A percentile compares a stretch with the other conserved stretches of the same genome.
Evolutionary conservation across 768 basidiomycete species (phyloP).

Genomic region (Agaricus subrufescens): DNA sequence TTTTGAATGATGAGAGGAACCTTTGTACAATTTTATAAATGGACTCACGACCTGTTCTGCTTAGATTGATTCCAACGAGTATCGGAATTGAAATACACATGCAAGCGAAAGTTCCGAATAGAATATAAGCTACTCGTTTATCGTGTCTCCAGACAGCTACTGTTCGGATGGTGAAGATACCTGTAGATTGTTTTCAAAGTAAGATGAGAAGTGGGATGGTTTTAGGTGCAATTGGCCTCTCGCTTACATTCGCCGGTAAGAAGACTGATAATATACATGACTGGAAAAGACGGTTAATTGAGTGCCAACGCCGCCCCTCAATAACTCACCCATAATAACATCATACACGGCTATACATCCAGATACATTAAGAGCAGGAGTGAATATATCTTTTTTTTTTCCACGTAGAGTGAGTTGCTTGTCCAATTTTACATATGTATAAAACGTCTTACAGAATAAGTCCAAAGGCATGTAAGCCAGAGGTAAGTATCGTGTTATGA

Average conservation of each 20-base stretch:
- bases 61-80: background rate
- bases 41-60: background rate
- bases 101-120: background rate
- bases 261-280: background rate
- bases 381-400: background rate
- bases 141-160: constrained; percentile 1
- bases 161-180: constrained; percentile 1
- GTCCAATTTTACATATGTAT: background rate
- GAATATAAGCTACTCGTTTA: background rate
- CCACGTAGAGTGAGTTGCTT: background rate
- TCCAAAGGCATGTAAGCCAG: background rate
- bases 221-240: background rate
- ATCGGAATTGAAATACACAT: background rate
- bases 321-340: background rate
- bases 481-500: background rate
- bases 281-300: background rate
- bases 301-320: background rate
- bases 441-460: background rate
- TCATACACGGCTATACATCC: background rate
- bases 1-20: too few species aligned
- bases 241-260: background rate
- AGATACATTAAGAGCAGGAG: background rate
- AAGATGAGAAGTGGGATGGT: too few species aligned
- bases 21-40: too few species aligned
- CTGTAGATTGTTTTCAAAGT: background rate